These are phyloP conservation scores for Leptographium wingfieldii DNA, from an alignment of 2,329 filamentous ascomycete species.

Conservation along the genomic window DNA sequence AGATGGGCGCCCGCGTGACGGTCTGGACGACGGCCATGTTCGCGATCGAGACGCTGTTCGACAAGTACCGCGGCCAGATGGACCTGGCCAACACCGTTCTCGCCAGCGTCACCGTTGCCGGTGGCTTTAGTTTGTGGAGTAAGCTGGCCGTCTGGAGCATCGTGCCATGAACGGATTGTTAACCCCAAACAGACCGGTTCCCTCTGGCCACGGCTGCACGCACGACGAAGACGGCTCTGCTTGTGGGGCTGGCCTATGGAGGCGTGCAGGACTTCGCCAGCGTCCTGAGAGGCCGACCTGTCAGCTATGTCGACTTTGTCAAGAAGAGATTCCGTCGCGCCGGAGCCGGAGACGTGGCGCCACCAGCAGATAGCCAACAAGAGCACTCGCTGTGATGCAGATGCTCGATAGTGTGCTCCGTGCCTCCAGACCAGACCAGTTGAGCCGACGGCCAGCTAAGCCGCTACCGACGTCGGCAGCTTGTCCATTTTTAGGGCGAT, in stretches of 20 bases:
- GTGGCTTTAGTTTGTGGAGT: conserved; percentile 80
- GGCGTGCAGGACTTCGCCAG: conserved; percentile 65
- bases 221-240: conserved; percentile 67
- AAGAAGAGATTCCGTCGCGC: conserved; percentile 16
- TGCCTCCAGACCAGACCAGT: neutral
- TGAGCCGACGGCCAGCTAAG: neutral
- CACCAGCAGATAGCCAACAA: neutral
- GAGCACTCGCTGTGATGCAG: neutral
- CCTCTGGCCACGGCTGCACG: conserved; percentile 63
- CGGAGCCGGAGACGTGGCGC: neutral
- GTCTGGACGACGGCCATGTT: conserved; percentile 68
- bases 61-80: conserved; percentile 53
- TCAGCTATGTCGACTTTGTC: conserved; percentile 62
- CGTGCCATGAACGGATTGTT: neutral
- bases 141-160: conserved; percentile 22
- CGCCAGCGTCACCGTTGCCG: conserved; percentile 73
- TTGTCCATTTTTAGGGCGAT: neutral
- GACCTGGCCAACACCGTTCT: conserved; percentile 74
- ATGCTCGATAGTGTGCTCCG: neutral
- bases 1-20: conserved; percentile 57
- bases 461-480: neutral
- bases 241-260: conserved; percentile 70
- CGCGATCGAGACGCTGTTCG: conserved; percentile 72
- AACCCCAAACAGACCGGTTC: conserved; percentile 50
- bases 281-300: conserved; percentile 54